Evolutionary conservation across 805 yeast genomes (phyloP), one percentile per base, ranked within the genome.

Genomic region (Myxozyma sirexii): DNA sequence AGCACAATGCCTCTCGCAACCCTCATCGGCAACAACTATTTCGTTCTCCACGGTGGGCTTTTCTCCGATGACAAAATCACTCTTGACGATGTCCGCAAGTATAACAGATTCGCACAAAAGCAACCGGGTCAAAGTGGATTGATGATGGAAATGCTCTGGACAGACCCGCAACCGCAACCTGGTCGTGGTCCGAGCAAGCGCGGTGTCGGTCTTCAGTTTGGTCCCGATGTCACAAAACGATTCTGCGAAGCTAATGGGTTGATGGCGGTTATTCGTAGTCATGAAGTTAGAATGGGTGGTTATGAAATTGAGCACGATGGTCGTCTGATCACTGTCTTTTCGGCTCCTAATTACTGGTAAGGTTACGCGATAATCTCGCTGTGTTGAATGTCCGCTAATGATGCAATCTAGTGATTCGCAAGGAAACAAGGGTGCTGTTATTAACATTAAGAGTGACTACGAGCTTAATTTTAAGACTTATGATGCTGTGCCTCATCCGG

Each of bases 141-240:
- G 37, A 96, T 93, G 74, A 94, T 93, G 97, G 99, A 94, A 71
- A 79, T 94, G 70, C 78, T 94, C 62, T 94, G 99, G 99, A 90
- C 97, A 0, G 99, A 94, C 74, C 99, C 99, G 0, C 97, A 91
- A 73, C 77, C 78, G 0, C 79, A 76, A 13, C 76, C 82, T 19
- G 99, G 98, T 5, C 81, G 96, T 37, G 83, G 90, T 1, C 90
- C 94, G 4, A 88, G 96, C 23, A 91, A 91, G 74, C 83, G 99
- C 72, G 99, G 99, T 44, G 84, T 93, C 57, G 98, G 98, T 31
- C 83, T 90, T 73, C 97, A 94, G 72, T 94, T 94, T 74, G 99
- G 99, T 1, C 97, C 97, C 8, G 98, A 94, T 71, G 83, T 94
- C 61, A 93, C 99, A 3, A 84, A 83, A 51, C 72, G 81, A 42